Base-by-base conservation (phyloP, 2,329 filamentous ascomycete species). In the Zymoseptoria ardabiliae region DNA sequence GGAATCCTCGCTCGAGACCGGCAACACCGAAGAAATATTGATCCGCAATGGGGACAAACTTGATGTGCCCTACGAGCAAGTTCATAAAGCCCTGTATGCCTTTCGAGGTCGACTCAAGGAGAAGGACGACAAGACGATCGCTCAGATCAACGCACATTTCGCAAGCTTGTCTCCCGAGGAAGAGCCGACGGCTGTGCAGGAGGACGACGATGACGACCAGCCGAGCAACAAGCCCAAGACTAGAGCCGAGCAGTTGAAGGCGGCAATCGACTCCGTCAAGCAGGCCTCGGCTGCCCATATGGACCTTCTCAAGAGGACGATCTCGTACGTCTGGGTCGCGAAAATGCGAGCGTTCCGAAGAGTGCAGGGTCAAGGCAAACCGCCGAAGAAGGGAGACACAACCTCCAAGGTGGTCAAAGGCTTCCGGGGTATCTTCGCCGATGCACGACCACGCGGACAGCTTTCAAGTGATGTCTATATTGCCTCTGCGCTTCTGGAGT, bases 401-500 rank as follows among this genome's bases (percentile, higher is more conserved):
- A 30, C 56, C 2, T 52, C 25, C 9, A 60, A 64, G 55, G 45
- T 56, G 11, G 57, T 64, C 41, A 65, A 65, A 45, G 94, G 94
- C 2, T 88, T 95, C 67, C 85, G 94, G 61, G 88, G 91, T 66
- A 85, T 97, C 11, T 97, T 99, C 70, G 87, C 85, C 2, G 91
- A 97, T 73, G 92, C 94, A 53, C 85, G 94, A 35, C 88, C 89
- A 69, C 86, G 87, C 64, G 95, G 94, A 19, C 88, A 91, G 56
- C 83, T 99, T 52, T 94, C 91, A 7, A 96, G 91, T 68, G 94
- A 97, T 72, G 90, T 97, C 5, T 99, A 99, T 71, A 89, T 97
- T 57, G 91, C 91, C 0, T 91, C 91, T 66, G 94, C 95, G 17
- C 81, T 96, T 60, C 89, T 99, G 70, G 94, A 99, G 73, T 93